phyloP scores from a whole-genome alignment of 176 grass and related monocot species.

The Rhynchospora pubera region DNA sequence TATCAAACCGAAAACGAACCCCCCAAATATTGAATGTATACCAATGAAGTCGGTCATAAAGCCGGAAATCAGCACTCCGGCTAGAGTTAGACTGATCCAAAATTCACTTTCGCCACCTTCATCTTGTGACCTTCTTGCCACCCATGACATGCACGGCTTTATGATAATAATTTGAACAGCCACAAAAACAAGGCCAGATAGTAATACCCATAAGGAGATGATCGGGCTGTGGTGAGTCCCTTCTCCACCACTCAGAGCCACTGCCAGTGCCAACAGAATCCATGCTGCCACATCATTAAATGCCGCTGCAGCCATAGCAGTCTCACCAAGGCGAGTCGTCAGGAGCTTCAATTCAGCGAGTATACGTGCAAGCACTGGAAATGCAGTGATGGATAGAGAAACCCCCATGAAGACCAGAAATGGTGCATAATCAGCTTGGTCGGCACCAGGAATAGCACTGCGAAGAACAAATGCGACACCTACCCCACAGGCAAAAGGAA shows the following conservation, averaged over 20 bases:
- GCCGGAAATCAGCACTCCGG: conserved; percentile 43
- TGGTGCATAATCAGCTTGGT: conserved; percentile 33
- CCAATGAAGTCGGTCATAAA: conserved; percentile 71
- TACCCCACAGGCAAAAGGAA: conserved; percentile 71
- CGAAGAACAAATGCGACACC: conserved; percentile 62
- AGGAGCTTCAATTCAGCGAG: conserved; percentile 84
- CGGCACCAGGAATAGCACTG: conserved; percentile 41
- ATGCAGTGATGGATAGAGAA: conserved; percentile 76
- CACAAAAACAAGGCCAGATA: conserved; percentile 56
- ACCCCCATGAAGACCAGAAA: conserved; percentile 93
- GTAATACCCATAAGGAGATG: conserved; percentile 53
- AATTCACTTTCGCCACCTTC: conserved; percentile 27
- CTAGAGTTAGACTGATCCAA: conserved; percentile 49
- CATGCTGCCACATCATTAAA: conserved; percentile 81
- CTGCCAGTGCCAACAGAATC: conserved; percentile 67
- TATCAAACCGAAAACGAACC: conserved; percentile 69
- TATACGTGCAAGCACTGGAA: conserved; percentile 78
- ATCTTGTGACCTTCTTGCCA: conserved; percentile 36
- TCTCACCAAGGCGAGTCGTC: conserved; percentile 56
- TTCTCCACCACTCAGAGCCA: conserved; percentile 43
- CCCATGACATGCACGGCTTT: conserved; percentile 54
- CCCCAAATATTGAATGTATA: conserved; percentile 85
- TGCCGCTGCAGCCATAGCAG: conserved; percentile 54
- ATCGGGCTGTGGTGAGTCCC: conserved; percentile 30
- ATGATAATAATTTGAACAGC: conserved; percentile 27